A percentile compares a stretch with the other conserved stretches of the same genome.
These are phyloP conservation scores for Postia placenta DNA, from an alignment of 768 basidiomycete genomes.

Conservation along the genomic window DNA sequence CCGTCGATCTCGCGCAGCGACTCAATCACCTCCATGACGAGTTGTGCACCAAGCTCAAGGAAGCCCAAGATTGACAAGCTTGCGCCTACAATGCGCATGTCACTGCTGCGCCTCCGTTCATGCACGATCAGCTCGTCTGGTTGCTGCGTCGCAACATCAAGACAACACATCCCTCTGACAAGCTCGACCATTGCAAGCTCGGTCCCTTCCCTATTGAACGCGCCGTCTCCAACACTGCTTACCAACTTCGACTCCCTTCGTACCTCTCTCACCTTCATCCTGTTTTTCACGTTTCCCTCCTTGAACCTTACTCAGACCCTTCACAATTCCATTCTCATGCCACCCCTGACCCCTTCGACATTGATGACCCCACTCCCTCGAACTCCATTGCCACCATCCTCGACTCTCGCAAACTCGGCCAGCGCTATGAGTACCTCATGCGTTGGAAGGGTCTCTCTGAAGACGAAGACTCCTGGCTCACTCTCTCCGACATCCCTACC, in stretches of 20 bases:
- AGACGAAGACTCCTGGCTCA: slow-evolving; percentile 30
- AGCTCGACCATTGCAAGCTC: slow-evolving; percentile 21
- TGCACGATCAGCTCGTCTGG: slow-evolving; percentile 31
- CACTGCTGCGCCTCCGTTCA: slow-evolving; percentile 15
- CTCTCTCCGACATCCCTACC: slow-evolving; percentile 28
- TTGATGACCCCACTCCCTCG: too few species aligned
- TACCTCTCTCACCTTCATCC: slow-evolving; percentile 28
- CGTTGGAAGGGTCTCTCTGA: slow-evolving; percentile 20
- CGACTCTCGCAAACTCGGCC: slow-evolving; percentile 29
- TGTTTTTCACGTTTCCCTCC: slow-evolving; percentile 33
- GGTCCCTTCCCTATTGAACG: neutral
- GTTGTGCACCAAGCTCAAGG: slow-evolving; percentile 25
- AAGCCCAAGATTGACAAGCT: slow-evolving; percentile 23
- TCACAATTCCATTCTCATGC: too few species aligned
- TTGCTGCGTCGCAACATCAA: slow-evolving; percentile 31
- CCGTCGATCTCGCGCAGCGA: slow-evolving; percentile 23
- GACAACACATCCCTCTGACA: slow-evolving; percentile 33
- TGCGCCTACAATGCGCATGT: slow-evolving; percentile 24
- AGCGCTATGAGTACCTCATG: slow-evolving; percentile 31
- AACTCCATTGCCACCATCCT: slow-evolving; percentile 17
- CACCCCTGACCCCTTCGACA: too few species aligned
- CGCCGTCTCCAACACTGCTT: slow-evolving; percentile 18
- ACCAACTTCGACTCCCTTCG: slow-evolving; percentile 25
- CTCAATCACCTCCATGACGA: slow-evolving; percentile 29
- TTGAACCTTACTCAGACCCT: slow-evolving; percentile 20